These are phyloP conservation scores for Phaeotremella fagi DNA, from an alignment of 768 basidiomycete species.

Conservation along the genomic window DNA sequence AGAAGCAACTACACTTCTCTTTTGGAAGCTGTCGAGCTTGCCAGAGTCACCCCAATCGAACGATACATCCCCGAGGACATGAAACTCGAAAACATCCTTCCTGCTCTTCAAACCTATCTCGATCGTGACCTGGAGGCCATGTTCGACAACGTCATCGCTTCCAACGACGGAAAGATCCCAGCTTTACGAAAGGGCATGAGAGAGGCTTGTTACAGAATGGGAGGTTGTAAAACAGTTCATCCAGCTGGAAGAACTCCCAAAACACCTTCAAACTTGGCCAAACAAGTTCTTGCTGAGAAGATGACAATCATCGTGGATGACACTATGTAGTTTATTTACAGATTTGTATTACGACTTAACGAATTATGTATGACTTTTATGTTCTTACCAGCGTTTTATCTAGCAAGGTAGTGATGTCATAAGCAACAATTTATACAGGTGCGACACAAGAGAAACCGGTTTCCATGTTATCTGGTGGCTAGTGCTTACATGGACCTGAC, in stretches of 20 bases:
- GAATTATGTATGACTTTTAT: too few species aligned
- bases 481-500: too few species aligned
- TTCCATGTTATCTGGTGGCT: too few species aligned
- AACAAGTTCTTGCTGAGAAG: too few species aligned
- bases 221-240: slow-evolving; percentile 15
- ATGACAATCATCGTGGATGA: too few species aligned
- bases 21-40: slow-evolving; percentile 25
- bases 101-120: slow-evolving; percentile 18
- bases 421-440: too few species aligned
- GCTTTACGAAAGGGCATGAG: slow-evolving; percentile 11
- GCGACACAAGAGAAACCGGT: too few species aligned
- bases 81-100: slow-evolving; percentile 23
- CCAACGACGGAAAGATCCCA: slow-evolving; percentile 29
- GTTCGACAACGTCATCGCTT: slow-evolving; percentile 12
- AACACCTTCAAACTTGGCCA: too few species aligned
- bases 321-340: too few species aligned
- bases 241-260: slow-evolving; percentile 1
- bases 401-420: too few species aligned
- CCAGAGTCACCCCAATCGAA: slow-evolving; percentile 33
- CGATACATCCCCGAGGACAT: slow-evolving; percentile 44
- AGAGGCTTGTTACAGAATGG: slow-evolving; percentile 31
- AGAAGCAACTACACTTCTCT: slow-evolving; percentile 31
- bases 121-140: slow-evolving; percentile 24
- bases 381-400: too few species aligned
- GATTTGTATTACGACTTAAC: too few species aligned